phyloP scores from a whole-genome alignment of 306 rosid species.

The Delonix regia region DNA sequence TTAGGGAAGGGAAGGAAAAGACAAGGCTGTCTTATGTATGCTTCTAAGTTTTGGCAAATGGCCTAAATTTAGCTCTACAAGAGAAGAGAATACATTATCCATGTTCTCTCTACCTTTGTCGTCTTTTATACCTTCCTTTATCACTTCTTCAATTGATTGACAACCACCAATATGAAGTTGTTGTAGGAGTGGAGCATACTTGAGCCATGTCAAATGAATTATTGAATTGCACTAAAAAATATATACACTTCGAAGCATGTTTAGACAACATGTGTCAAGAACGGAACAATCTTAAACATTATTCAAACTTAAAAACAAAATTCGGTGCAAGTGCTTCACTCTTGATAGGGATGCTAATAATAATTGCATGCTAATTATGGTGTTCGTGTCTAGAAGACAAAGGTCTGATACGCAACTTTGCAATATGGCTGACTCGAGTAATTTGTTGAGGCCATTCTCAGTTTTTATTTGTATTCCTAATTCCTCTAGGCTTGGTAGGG shows the following conservation, averaged over 20 bases:
- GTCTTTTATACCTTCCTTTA: not conserved
- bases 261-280: not conserved
- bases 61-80: rapidly evolving
- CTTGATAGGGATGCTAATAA: not conserved
- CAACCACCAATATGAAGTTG: not conserved
- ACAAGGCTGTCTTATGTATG: not conserved
- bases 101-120: not conserved
- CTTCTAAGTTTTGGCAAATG: not conserved
- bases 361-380: not conserved
- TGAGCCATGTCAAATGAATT: not conserved
- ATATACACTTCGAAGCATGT: not conserved
- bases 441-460: not conserved
- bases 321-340: not conserved
- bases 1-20: constrained; percentile 2
- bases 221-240: not conserved
- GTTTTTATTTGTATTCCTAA: not conserved
- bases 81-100: not conserved
- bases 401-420: not conserved
- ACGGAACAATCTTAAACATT: not conserved
- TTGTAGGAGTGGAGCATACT: not conserved
- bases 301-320: not conserved
- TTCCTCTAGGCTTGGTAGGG: not conserved
- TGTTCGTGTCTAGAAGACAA: not conserved
- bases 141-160: not conserved
- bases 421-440: not conserved